A percentile compares a stretch with the other conserved stretches of the same genome.
These are phyloP conservation scores for Chlamydomonas asymmetrica DNA, from an alignment of 139 green algal species.

Conservation along the genomic window DNA sequence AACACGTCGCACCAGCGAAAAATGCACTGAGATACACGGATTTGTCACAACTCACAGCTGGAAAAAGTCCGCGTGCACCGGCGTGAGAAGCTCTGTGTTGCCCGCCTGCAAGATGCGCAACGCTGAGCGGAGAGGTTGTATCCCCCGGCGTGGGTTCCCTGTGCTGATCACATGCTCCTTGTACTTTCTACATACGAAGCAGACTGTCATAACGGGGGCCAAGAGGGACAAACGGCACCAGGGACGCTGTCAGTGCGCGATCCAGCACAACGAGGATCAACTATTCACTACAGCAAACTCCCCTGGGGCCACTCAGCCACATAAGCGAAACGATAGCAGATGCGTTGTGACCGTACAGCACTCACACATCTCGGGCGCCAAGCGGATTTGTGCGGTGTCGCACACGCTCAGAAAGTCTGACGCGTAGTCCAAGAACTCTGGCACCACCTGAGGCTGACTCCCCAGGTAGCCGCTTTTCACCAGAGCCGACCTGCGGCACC, in stretches of 20 bases:
- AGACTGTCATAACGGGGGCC: neutral
- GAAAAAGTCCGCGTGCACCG: conserved; percentile 82
- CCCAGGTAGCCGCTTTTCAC: conserved; percentile 10
- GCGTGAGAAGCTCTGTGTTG: conserved; percentile 68
- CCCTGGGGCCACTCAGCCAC: too few species aligned
- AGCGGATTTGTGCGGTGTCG: conserved; percentile 52
- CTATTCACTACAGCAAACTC: neutral
- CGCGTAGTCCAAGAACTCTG: conserved; percentile 42
- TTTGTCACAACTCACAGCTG: conserved; percentile 66
- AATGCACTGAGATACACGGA: too few species aligned
- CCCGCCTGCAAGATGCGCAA: conserved; percentile 60
- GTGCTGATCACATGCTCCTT: conserved; percentile 53
- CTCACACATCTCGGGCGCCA: conserved; percentile 66
- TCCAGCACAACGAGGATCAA: neutral
- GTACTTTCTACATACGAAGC: conserved; percentile 52
- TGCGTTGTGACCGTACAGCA: neutral
- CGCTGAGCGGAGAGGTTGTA: conserved; percentile 65
- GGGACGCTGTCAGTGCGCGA: neutral
- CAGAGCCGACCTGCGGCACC: neutral
- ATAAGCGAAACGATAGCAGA: neutral
- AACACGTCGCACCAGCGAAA: too few species aligned
- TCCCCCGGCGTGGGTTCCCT: conserved; percentile 38
- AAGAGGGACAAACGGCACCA: neutral
- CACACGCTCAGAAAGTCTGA: conserved; percentile 56
- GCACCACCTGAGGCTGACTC: conserved; percentile 24